Evolutionary conservation across 495 filamentous ascomycete species (phyloP), one percentile per base, ranked within the genome.

Genomic region (Ramalina intermedia): DNA sequence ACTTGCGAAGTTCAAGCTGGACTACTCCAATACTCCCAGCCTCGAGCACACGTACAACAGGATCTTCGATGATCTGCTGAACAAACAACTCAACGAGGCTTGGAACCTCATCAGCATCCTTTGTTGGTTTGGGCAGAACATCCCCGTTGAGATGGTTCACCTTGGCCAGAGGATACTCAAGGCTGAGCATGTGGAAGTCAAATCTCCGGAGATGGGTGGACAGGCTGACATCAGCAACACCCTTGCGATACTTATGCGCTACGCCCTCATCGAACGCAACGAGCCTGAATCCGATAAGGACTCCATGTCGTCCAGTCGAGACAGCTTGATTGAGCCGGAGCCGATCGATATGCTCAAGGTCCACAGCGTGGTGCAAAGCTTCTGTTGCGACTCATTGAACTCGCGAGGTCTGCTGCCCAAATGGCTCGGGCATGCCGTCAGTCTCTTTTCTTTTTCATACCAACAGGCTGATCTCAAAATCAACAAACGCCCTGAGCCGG

Each of bases 331-430:
- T 0, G 72, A 71, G 39, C 62, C 67, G 1, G 74, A 74, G 20
- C 69, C 71, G 36, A 73, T 86, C 18, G 85, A 88, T 46, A 72
- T 87, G 33, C 70, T 90, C 29, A 78, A 81, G 29, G 71, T 90
- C 38, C 84, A 88, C 59, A 81, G 75, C 29, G 83, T 90, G 1
- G 82, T 88, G 6, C 86, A 90, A 57, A 80, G 76, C 0, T 87
- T 88, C 47, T 86, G 84, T 50, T 74, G 82, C 16, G 82, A 86
- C 55, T 72, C 75, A 20, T 63, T 91, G 4, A 70, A 71, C 18
- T 71, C 74, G 46, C 65, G 59, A 52, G 70, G 78, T 5, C 21
- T 61, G 37, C 55, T 62, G n/a, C 52, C 56, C 13, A 20, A 56
- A 41, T 62, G 60, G 57, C 55, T 63, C 13, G 35, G 27, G 6